A percentile compares a stretch with the other conserved stretches of the same genome.
Evolutionary conservation across 192 early-diverging fungal genomes (phyloP).

Genomic region (Coemansia sp.): DNA sequence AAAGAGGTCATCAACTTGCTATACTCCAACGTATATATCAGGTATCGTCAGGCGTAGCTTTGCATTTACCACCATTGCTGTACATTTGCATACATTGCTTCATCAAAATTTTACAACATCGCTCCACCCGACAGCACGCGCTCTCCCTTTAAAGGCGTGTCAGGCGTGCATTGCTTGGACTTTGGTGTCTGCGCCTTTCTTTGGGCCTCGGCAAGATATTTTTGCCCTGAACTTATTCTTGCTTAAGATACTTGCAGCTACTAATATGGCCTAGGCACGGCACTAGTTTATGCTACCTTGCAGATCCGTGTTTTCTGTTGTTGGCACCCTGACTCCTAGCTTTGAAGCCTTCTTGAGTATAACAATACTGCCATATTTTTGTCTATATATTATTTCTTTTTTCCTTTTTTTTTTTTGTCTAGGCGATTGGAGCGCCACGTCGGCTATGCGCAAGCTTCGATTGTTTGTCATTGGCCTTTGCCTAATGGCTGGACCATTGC

Average conservation of each 20-base stretch:
- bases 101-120: background rate
- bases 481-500: background rate
- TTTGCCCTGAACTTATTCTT: background rate
- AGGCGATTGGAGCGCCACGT: background rate
- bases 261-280: no score
- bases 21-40: slow-evolving; percentile 38
- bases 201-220: background rate
- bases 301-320: no score
- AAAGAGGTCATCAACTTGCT: slow-evolving; percentile 31
- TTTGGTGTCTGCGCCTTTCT: background rate
- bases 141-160: no score
- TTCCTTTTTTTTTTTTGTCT: background rate
- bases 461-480: background rate
- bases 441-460: background rate
- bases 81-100: background rate
- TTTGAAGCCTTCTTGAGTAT: no score
- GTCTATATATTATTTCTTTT: slow-evolving; percentile 4
- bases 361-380: background rate
- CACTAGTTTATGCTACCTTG: no score
- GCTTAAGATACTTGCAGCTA: no score
- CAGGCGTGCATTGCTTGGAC: no score
- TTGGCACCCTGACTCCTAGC: no score
- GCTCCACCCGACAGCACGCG: no score
- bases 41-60: slow-evolving; percentile 1
- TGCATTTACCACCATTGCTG: background rate